phyloP scores from a whole-genome alignment of 2,329 filamentous ascomycete species.

The Ploettnerulaceae sp. region DNA sequence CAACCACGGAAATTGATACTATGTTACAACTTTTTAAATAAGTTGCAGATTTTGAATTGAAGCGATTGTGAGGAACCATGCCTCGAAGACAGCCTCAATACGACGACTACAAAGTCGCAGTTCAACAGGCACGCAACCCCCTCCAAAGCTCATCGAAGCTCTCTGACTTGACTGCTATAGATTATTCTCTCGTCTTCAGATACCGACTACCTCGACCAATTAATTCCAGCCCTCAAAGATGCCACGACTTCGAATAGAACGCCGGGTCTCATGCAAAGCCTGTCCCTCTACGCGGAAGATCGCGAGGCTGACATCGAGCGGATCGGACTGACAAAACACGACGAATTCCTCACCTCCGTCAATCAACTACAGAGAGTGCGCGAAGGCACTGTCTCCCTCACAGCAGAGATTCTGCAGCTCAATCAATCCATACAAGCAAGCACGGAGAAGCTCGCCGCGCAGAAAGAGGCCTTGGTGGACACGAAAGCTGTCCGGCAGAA shows the following conservation, averaged over 20 bases:
- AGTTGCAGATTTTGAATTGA: not conserved
- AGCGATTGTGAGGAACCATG: constrained; percentile 14
- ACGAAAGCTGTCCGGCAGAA: constrained; percentile 90
- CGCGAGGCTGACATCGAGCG: constrained; percentile 88
- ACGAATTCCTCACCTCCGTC: constrained; percentile 91
- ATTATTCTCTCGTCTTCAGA: constrained; percentile 91
- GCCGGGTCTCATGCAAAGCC: constrained; percentile 67
- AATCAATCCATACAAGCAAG: constrained; percentile 94
- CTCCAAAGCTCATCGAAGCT: not conserved
- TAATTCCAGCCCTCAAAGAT: constrained; percentile 92
- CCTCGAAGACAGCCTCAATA: constrained; percentile 30
- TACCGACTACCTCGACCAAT: constrained; percentile 88
- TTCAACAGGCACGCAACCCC: constrained; percentile 28
- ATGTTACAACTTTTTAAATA: not conserved
- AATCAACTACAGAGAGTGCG: constrained; percentile 90
- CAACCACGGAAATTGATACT: too few relatives aligned
- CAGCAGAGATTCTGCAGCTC: constrained; percentile 82
- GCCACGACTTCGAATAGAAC: constrained; percentile 71
- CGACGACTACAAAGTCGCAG: constrained; percentile 32
- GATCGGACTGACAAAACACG: constrained; percentile 92
- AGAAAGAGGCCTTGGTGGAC: constrained; percentile 92
- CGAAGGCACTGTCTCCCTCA: constrained; percentile 83
- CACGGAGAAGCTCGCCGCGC: constrained; percentile 87
- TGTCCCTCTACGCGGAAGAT: constrained; percentile 77
- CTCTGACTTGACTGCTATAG: constrained; percentile 42